Percentiles rank a stretch among this genome's conserved stretches.
These are phyloP conservation scores for Colletotrichum caudatum DNA, from an alignment of 2,329 filamentous ascomycete genomes.

Conservation along the genomic window DNA sequence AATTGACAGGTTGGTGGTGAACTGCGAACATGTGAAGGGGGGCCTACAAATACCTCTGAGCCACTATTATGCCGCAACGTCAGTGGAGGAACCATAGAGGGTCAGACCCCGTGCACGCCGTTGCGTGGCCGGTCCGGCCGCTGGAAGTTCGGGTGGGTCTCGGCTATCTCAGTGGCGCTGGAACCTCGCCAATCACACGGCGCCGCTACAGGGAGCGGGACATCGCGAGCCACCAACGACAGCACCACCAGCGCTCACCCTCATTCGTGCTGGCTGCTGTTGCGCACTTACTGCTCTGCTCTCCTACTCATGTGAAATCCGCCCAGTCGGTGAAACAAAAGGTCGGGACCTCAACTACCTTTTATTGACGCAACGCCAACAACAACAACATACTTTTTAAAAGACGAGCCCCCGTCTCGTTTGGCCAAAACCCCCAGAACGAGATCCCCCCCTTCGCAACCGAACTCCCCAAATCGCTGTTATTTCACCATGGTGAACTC, in stretches of 20 bases:
- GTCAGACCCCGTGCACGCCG: conserved; percentile 31
- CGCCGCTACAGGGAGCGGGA: conserved; percentile 37
- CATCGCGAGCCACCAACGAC: conserved; percentile 21
- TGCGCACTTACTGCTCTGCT: background rate
- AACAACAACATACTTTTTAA: conserved; percentile 7
- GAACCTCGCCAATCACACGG: conserved; percentile 41
- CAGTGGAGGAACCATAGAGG: background rate
- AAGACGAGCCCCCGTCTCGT: background rate
- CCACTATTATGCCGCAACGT: conserved; percentile 1
- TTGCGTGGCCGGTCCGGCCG: conserved; percentile 32
- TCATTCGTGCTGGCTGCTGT: background rate
- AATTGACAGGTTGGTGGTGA: background rate
- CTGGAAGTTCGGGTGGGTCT: conserved; percentile 38
- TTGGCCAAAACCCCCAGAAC: background rate
- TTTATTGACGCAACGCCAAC: conserved; percentile 16
- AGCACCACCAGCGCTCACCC: background rate
- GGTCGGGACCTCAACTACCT: background rate
- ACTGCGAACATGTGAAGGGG: conserved; percentile 26
- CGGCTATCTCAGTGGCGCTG: conserved; percentile 40
- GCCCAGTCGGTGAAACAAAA: conserved; percentile 40
- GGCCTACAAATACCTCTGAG: too few species aligned
- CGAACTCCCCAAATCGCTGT: background rate
- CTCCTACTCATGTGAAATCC: conserved; percentile 39
- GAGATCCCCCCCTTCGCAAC: background rate
- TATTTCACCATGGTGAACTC: conserved; percentile 42